Evolutionary conservation across 2,329 filamentous ascomycete genomes (phyloP).

Genomic region (Pezicula neosporulosa): DNA sequence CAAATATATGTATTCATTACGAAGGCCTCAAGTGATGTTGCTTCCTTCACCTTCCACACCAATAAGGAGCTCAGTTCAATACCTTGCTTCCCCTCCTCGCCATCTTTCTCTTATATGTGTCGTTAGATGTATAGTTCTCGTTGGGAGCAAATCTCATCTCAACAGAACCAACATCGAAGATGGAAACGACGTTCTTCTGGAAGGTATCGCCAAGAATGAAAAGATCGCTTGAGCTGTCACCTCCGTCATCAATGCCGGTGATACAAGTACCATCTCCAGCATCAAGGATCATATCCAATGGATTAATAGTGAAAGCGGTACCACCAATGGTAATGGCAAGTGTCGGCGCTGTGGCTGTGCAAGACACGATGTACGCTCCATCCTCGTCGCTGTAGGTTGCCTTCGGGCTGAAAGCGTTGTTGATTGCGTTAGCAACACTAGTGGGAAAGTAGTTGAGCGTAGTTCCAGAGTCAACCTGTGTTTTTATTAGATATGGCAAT

Average conservation of each 20-base stretch:
- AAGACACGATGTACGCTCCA: slow-evolving; percentile 35
- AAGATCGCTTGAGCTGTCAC: slow-evolving; percentile 25
- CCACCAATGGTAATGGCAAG: slow-evolving; percentile 37
- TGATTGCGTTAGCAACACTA: slow-evolving; percentile 32
- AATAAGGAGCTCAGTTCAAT: too few species aligned
- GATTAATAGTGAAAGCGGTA: slow-evolving; percentile 26
- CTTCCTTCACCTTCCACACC: too few species aligned
- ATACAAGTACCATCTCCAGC: slow-evolving; percentile 26
- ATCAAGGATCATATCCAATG: slow-evolving; percentile 27
- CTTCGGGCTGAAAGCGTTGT: slow-evolving; percentile 38
- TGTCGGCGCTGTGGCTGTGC: slow-evolving; percentile 34
- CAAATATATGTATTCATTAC: too few species aligned
- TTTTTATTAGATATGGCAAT: too few species aligned
- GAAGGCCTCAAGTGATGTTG: too few species aligned
- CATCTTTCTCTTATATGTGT: not conserved
- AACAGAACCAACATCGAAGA: slow-evolving; percentile 45
- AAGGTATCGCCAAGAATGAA: slow-evolving; percentile 42
- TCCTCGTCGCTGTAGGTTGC: slow-evolving; percentile 28
- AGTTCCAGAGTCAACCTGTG: slow-evolving; percentile 38
- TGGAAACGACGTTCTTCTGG: slow-evolving; percentile 45
- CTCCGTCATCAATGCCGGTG: slow-evolving; percentile 27
- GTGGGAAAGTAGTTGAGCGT: slow-evolving; percentile 36
- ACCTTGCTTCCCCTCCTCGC: too few species aligned
- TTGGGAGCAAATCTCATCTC: slow-evolving; percentile 41
- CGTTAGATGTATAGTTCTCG: slow-evolving; percentile 16